Evolutionary conservation across 2,329 filamentous ascomycete species (phyloP), one percentile per base, ranked within the genome.

Genomic region (Curvularia spicifera): DNA sequence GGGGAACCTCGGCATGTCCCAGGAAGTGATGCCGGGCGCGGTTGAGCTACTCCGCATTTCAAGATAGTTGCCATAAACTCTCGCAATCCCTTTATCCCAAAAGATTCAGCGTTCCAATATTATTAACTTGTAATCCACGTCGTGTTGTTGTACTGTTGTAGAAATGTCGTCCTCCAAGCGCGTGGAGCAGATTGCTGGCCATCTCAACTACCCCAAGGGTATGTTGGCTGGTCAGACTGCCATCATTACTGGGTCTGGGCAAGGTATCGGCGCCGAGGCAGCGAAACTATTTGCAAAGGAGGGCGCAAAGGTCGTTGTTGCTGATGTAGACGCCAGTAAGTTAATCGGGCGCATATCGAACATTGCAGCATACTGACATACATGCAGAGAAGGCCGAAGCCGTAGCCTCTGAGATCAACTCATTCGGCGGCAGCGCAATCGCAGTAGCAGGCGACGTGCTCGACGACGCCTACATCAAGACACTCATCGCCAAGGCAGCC

Each of bases 211-310:
- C 79, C 91, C 92, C 37, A 84, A 86, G 72, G 92, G 92, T 57
- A 82, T 96, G 76, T 85, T 96, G 53, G 85, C 85, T 29, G 90
- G 89, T 51, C 91, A 96, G 75, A 87, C 90, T 15, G 92, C 92
- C 71, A 96, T 97, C 76, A 89, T 96, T 75, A 97, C 93, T 2
- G 91, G 92, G 44, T 87, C 88, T 18, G 91, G 91, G 8, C 91
- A 96, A 76, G 93, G 93, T 59, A 96, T 96, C 74, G 93, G 92
- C 24, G 93, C 91, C 28, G 93, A 96, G 79, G 84, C 89, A 31
- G 92, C 92, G 7, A 84, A 88, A 9, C 79, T 96, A 3, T 96
- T 96, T 71, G 91, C 91, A 12, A 94, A 93, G 59, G 91, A 97
- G 78, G 93, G 93, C 24, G 91, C 92, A 15, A 92, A 89, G 74